phyloP scores from a whole-genome alignment of 2,329 filamentous ascomycete genomes.

The Cordyceps fumosorosea region DNA sequence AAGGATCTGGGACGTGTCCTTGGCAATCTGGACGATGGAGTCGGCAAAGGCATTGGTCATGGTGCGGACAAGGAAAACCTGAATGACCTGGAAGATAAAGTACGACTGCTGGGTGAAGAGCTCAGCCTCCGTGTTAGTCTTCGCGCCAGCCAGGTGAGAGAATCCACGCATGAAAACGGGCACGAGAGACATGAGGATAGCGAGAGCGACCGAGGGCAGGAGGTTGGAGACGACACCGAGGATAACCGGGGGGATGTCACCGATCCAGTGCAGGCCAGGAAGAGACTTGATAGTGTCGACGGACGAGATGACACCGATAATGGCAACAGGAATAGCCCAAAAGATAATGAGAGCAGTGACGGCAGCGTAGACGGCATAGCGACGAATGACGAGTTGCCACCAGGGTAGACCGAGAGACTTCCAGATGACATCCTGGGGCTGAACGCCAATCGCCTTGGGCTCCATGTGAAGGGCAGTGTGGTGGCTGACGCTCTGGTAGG shows the following conservation, averaged over 20 bases:
- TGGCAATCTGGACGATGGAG: slow-evolving; percentile 54
- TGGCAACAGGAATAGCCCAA: slow-evolving; percentile 69
- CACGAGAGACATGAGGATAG: slow-evolving; percentile 76
- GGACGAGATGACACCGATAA: slow-evolving; percentile 82
- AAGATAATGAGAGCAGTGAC: slow-evolving; percentile 74
- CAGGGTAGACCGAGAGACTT: slow-evolving; percentile 61
- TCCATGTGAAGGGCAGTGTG: slow-evolving; percentile 78
- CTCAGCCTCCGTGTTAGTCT: slow-evolving; percentile 73
- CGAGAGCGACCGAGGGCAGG: slow-evolving; percentile 70
- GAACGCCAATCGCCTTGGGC: slow-evolving; percentile 75
- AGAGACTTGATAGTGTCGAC: slow-evolving; percentile 62
- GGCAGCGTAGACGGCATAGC: slow-evolving; percentile 56
- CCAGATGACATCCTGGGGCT: slow-evolving; percentile 81
- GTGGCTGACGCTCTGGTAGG: slow-evolving; percentile 76
- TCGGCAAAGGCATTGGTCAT: slow-evolving; percentile 73
- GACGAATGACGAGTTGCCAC: slow-evolving; percentile 69
- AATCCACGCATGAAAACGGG: slow-evolving; percentile 60
- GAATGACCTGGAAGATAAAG: slow-evolving; percentile 84
- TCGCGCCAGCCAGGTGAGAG: slow-evolving; percentile 72
- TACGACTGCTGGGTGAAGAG: slow-evolving; percentile 86
- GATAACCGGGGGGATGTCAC: slow-evolving; percentile 61
- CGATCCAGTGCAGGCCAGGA: slow-evolving; percentile 67
- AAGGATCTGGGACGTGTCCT: slow-evolving; percentile 56
- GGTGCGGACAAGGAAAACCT: slow-evolving; percentile 86
- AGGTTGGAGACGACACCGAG: slow-evolving; percentile 78